A percentile compares a stretch with the other conserved stretches of the same genome.
These are phyloP conservation scores for Capronia coronata DNA, from an alignment of 2,329 filamentous ascomycete genomes.

Conservation along the genomic window DNA sequence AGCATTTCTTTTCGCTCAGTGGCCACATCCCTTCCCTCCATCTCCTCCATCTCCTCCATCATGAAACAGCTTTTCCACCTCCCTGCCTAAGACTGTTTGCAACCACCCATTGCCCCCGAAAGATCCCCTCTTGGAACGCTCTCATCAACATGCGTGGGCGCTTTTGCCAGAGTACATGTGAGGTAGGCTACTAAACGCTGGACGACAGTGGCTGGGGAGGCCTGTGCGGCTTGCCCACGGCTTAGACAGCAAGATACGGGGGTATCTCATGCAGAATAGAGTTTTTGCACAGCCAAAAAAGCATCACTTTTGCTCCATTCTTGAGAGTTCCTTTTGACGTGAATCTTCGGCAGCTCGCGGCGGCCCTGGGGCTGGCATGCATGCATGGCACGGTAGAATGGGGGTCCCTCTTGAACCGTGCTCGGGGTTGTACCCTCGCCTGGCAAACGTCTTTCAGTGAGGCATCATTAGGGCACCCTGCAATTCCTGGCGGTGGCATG, in stretches of 20 bases:
- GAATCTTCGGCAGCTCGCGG: neutral
- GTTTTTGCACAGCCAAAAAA: neutral
- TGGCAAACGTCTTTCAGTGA: too few species aligned
- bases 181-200: neutral
- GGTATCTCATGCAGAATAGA: neutral
- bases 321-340: neutral
- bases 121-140: neutral
- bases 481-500: neutral
- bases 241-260: neutral
- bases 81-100: neutral
- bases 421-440: too few species aligned
- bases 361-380: too few species aligned
- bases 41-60: neutral
- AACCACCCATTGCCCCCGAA: neutral
- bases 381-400: too few species aligned
- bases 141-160: neutral
- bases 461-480: neutral
- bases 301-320: neutral
- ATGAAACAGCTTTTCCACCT: neutral
- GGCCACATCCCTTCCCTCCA: neutral
- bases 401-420: too few species aligned
- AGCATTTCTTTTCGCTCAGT: neutral
- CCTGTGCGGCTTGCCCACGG: neutral
- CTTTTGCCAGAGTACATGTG: neutral
- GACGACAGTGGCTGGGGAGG: conserved; percentile 1